These are phyloP conservation scores for Xylaria bambusicola DNA, from an alignment of 495 filamentous ascomycete genomes.

Conservation along the genomic window DNA sequence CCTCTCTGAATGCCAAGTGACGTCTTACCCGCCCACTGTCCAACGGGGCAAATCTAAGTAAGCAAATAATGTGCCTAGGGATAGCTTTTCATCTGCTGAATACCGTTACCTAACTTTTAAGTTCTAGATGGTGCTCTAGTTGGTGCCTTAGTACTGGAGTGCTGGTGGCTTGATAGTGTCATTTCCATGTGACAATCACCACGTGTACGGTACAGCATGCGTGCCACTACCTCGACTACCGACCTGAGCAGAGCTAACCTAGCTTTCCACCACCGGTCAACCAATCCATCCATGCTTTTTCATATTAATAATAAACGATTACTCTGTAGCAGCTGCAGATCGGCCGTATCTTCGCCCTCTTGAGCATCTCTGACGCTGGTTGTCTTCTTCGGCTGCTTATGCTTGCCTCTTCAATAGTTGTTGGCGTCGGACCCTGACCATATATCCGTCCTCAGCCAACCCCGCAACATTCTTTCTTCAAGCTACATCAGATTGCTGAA, in stretches of 20 bases:
- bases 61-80: too few species aligned
- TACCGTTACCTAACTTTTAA: neutral
- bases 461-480: neutral
- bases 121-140: neutral
- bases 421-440: neutral
- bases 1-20: too few species aligned
- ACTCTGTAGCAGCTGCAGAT: neutral
- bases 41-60: too few species aligned
- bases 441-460: neutral
- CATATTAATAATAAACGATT: slow-evolving; percentile 4
- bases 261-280: neutral
- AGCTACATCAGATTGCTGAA: neutral
- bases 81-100: too few species aligned
- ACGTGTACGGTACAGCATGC: neutral
- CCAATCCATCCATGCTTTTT: neutral
- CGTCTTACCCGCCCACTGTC: too few species aligned
- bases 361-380: neutral
- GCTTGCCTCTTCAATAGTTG: neutral
- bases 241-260: too few species aligned
- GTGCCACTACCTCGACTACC: neutral
- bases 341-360: neutral
- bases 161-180: too few species aligned
- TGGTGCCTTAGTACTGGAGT: too few species aligned
- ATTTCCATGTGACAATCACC: slow-evolving; percentile 20
- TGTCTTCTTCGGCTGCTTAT: neutral